Percentiles rank a stretch among this genome's conserved stretches.
Conservation (phyloP, 1,284 basidiomycete genomes). For the Moniliophthora roreri region DNA sequence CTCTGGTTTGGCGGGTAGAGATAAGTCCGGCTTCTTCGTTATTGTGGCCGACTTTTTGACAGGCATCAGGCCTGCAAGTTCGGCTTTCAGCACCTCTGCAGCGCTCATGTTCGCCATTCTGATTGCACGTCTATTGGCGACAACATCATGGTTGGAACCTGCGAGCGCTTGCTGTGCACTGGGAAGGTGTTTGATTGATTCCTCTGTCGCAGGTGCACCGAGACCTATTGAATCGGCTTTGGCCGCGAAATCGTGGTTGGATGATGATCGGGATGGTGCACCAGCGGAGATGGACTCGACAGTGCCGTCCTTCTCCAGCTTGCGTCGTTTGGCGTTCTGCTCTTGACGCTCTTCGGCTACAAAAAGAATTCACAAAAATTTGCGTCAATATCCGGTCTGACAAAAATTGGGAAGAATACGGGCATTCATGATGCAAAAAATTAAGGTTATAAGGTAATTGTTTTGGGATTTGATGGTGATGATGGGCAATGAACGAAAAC, state of each 20-base stretch:
- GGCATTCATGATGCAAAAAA: background rate
- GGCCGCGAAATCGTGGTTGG: conserved; percentile 65
- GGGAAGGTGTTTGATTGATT: conserved; percentile 55
- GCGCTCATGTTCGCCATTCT: conserved; percentile 96
- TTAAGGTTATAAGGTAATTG: too few relatives aligned
- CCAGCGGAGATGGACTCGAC: conserved; percentile 30
- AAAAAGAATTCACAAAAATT: conserved; percentile 5
- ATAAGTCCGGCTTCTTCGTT: conserved; percentile 27
- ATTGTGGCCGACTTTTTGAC: conserved; percentile 37
- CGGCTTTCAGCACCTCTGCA: conserved; percentile 90
- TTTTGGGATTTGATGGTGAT: conserved; percentile 15
- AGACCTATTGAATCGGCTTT: conserved; percentile 75
- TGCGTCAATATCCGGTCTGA: conserved; percentile 16
- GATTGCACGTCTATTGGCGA: conserved; percentile 85
- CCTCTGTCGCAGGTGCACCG: conserved; percentile 55
- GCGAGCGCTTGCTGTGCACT: conserved; percentile 66
- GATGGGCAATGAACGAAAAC: conserved; percentile 1
- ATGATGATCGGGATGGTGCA: conserved; percentile 59
- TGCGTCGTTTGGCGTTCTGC: conserved; percentile 83
- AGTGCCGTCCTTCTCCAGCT: conserved; percentile 67
- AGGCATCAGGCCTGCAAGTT: conserved; percentile 66
- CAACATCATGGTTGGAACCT: conserved; percentile 83
- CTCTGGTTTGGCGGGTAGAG: conserved; percentile 36
- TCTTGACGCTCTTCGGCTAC: conserved; percentile 93
- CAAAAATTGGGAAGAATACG: conserved; percentile 15